These are phyloP conservation scores for Fusarium chuoi DNA, from an alignment of 2,329 filamentous ascomycete genomes.

Conservation along the genomic window DNA sequence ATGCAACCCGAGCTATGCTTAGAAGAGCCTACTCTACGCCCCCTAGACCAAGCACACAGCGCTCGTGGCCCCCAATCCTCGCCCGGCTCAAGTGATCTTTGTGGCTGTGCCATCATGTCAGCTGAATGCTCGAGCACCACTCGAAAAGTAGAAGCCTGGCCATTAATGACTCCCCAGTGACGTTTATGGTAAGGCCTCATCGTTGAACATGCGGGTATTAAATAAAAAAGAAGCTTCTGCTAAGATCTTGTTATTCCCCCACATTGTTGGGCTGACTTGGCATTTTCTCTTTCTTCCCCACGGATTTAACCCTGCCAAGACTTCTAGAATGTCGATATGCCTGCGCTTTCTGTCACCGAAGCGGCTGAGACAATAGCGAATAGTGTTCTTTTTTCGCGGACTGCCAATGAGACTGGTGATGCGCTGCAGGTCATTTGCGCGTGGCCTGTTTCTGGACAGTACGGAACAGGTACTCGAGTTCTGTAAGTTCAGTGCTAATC, in stretches of 20 bases:
- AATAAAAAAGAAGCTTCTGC: slow-evolving; percentile 4
- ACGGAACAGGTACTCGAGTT: slow-evolving; percentile 63
- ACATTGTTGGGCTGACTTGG: background rate
- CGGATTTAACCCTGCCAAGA: background rate
- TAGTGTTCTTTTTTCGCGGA: background rate
- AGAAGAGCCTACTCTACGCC: background rate
- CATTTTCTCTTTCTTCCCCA: background rate
- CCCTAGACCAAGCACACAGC: background rate
- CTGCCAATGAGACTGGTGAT: slow-evolving; percentile 3
- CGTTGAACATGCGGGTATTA: background rate
- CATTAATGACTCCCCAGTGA: background rate
- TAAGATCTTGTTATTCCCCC: background rate
- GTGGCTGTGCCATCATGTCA: slow-evolving; percentile 24
- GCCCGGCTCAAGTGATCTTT: slow-evolving; percentile 3
- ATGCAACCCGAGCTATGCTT: background rate
- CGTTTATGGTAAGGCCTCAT: background rate
- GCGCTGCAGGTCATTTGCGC: slow-evolving; percentile 61
- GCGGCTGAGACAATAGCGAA: background rate
- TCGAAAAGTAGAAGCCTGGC: slow-evolving; percentile 15
- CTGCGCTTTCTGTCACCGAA: background rate
- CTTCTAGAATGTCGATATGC: slow-evolving; percentile 22
- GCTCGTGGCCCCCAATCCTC: background rate
- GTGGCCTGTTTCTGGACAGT: slow-evolving; percentile 67
- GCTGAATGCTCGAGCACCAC: slow-evolving; percentile 12
- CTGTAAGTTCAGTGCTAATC: slow-evolving; percentile 51